These are phyloP conservation scores for Penicillium sp. DNA, from an alignment of 2,329 filamentous ascomycete genomes.

Conservation along the genomic window DNA sequence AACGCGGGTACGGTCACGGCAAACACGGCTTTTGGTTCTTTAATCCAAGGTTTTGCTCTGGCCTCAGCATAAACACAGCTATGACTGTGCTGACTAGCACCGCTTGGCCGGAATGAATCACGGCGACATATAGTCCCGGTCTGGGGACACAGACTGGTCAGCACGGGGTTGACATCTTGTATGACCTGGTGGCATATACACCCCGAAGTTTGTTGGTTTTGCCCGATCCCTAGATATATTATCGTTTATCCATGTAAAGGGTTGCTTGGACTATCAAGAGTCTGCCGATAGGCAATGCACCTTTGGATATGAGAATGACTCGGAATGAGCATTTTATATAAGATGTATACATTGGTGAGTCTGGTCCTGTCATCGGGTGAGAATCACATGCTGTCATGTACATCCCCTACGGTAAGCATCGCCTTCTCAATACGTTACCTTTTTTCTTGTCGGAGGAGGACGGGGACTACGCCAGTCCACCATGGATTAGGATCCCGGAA, in stretches of 20 bases:
- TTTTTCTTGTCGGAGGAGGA: too few relatives aligned
- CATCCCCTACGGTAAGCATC: neutral
- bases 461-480: too few relatives aligned
- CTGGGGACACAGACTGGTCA: neutral
- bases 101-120: neutral
- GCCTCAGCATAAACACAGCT: neutral
- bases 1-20: neutral
- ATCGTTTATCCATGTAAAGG: neutral
- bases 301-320: neutral
- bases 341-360: neutral
- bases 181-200: neutral
- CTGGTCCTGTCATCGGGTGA: neutral
- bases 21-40: neutral
- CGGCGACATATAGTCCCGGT: neutral
- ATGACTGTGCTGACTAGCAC: conserved; percentile 15
- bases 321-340: neutral
- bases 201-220: neutral
- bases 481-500: too few relatives aligned
- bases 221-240: neutral
- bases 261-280: neutral
- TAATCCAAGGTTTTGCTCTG: neutral
- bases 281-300: neutral
- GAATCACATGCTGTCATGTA: neutral
- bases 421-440: neutral
- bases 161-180: neutral